Conservation (phyloP, 306 rosid species). For the Trifolium repens region DNA sequence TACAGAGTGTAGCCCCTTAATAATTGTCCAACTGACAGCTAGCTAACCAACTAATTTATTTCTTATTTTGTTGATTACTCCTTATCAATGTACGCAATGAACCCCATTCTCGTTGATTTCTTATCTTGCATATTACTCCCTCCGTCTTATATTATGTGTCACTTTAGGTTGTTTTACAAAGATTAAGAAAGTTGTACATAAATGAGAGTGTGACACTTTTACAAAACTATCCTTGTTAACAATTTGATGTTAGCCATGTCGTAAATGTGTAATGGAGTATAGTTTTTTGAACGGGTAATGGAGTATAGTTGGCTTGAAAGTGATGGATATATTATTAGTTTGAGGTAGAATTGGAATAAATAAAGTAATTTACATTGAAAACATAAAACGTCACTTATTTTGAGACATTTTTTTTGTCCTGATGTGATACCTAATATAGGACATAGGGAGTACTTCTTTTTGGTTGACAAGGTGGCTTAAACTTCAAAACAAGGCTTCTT, state of each 20-base stretch:
- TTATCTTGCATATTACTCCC: slow-evolving; percentile 1
- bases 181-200: neutral
- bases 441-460: neutral
- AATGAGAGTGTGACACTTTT: neutral
- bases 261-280: neutral
- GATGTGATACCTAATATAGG: neutral
- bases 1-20: neutral
- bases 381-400: neutral
- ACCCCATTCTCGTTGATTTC: slow-evolving; percentile 22
- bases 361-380: neutral
- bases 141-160: neutral
- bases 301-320: neutral
- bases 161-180: neutral
- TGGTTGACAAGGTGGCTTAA: slow-evolving; percentile 33
- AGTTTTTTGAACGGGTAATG: neutral
- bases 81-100: neutral
- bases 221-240: neutral
- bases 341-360: neutral
- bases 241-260: neutral
- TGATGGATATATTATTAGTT: neutral
- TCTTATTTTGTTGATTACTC: neutral
- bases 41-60: neutral
- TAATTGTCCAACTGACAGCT: neutral
- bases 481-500: slow-evolving; percentile 16
- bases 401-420: neutral